phyloP scores from a whole-genome alignment of 2,329 filamentous ascomycete species.

The Stachybotrys elegans region DNA sequence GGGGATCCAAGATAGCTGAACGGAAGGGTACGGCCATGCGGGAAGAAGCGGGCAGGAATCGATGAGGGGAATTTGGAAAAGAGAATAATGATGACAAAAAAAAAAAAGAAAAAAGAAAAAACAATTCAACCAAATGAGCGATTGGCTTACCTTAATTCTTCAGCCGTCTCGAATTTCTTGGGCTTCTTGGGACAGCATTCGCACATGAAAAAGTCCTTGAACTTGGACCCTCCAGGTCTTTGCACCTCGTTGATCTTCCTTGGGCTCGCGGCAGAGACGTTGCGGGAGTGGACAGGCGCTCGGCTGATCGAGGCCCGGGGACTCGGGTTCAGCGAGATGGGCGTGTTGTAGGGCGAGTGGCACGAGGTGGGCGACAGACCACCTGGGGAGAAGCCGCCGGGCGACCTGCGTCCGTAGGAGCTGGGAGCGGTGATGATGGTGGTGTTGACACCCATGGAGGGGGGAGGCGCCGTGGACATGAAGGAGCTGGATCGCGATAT shows the following conservation, averaged over 20 bases:
- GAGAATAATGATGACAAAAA: background rate
- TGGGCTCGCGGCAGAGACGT: slow-evolving; percentile 43
- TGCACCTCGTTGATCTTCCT: slow-evolving; percentile 47
- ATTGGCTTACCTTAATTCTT: slow-evolving; percentile 70
- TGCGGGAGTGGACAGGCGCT: slow-evolving; percentile 37
- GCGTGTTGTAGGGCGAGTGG: slow-evolving; percentile 44
- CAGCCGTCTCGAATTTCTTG: slow-evolving; percentile 83
- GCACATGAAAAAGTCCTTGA: slow-evolving; percentile 62
- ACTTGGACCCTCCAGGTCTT: slow-evolving; percentile 41
- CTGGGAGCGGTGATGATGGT: slow-evolving; percentile 37
- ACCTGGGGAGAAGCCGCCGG: slow-evolving; percentile 39
- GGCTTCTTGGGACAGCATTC: slow-evolving; percentile 97
- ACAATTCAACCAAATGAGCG: no score
- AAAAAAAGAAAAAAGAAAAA: background rate
- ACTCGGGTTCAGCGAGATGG: slow-evolving; percentile 44
- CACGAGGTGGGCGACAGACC: slow-evolving; percentile 45
- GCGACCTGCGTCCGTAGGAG: slow-evolving; percentile 42
- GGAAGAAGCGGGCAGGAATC: no score
- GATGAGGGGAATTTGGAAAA: background rate
- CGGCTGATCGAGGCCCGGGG: slow-evolving; percentile 42
- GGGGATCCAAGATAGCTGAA: background rate
- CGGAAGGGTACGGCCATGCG: no score
- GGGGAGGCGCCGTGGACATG: slow-evolving; percentile 37
- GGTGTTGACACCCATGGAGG: slow-evolving; percentile 36
- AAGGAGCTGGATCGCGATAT: slow-evolving; percentile 42